Evolutionary conservation across 306 rosid genomes (phyloP).

Genomic region (Sphenostylis stenocarpa): DNA sequence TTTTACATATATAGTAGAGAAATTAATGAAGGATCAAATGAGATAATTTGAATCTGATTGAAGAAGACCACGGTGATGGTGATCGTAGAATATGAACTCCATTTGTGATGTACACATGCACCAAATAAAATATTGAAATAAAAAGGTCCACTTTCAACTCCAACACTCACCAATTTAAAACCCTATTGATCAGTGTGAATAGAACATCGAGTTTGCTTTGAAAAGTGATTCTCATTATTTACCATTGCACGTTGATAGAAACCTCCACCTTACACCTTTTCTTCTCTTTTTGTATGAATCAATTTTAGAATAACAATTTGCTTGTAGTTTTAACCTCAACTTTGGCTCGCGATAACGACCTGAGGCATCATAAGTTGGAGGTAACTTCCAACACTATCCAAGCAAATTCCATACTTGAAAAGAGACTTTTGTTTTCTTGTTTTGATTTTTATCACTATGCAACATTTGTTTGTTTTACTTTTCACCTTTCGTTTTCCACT

Average conservation of each 20-base stretch:
- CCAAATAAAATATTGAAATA: background rate
- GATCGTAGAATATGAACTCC: background rate
- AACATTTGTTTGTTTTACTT: slow-evolving; percentile 6
- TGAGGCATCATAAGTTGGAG: background rate
- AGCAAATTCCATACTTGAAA: background rate
- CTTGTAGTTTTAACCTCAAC: background rate
- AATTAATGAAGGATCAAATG: too few relatives aligned
- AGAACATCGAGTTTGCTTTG: background rate
- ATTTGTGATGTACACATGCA: background rate
- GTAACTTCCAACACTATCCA: background rate
- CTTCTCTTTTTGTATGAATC: background rate
- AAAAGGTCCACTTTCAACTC: background rate
- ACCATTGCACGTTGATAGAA: background rate
- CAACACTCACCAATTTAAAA: background rate
- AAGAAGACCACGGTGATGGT: too few relatives aligned
- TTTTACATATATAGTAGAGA: too few relatives aligned
- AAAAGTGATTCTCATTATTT: background rate
- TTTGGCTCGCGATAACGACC: background rate
- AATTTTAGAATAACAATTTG: background rate
- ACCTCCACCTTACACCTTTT: background rate
- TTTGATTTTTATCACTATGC: slow-evolving; percentile 18
- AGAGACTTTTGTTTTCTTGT: slow-evolving; percentile 17
- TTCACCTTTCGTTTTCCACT: slow-evolving; percentile 28
- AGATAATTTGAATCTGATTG: too few relatives aligned
- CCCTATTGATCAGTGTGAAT: background rate